phyloP scores from a whole-genome alignment of 805 yeast species.

The Starmera pachycereana region DNA sequence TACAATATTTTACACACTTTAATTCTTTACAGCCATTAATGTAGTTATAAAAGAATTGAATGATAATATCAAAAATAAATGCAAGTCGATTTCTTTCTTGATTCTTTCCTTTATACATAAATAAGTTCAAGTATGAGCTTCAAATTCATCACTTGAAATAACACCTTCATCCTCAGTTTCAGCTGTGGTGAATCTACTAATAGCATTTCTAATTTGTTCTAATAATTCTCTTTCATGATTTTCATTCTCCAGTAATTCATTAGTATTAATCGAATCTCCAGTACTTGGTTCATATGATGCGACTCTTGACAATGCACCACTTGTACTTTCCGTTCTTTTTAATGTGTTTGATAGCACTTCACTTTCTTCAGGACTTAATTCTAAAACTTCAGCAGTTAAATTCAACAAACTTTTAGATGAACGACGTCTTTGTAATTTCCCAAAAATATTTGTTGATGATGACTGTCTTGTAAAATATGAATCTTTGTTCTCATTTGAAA shows the following conservation, averaged over 20 bases:
- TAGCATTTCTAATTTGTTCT: conserved; percentile 32
- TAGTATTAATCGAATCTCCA: conserved; percentile 4
- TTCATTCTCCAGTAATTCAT: conserved; percentile 18
- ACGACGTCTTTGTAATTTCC: conserved; percentile 49
- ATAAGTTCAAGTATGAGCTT: conserved; percentile 25
- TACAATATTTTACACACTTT: neutral
- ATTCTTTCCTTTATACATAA: neutral
- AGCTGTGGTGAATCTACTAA: conserved; percentile 21
- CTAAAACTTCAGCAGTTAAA: conserved; percentile 56
- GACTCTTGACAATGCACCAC: conserved; percentile 11
- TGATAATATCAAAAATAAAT: neutral
- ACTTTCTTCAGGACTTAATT: conserved; percentile 53
- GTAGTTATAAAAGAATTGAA: neutral
- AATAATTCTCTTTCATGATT: conserved; percentile 19
- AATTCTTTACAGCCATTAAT: neutral
- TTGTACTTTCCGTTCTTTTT: conserved; percentile 9
- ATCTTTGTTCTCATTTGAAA: conserved; percentile 2
- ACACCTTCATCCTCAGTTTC: conserved; percentile 25
- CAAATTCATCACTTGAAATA: conserved; percentile 47
- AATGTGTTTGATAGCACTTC: conserved; percentile 15
- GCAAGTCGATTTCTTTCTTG: too few species aligned
- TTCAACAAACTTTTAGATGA: conserved; percentile 67
- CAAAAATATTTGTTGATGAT: conserved; percentile 31
- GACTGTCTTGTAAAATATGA: conserved; percentile 19
- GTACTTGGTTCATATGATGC: conserved; percentile 4